Evolutionary conservation across 495 filamentous ascomycete species (phyloP), one percentile per base, ranked within the genome.

Genomic region (Hamigera avellanea): DNA sequence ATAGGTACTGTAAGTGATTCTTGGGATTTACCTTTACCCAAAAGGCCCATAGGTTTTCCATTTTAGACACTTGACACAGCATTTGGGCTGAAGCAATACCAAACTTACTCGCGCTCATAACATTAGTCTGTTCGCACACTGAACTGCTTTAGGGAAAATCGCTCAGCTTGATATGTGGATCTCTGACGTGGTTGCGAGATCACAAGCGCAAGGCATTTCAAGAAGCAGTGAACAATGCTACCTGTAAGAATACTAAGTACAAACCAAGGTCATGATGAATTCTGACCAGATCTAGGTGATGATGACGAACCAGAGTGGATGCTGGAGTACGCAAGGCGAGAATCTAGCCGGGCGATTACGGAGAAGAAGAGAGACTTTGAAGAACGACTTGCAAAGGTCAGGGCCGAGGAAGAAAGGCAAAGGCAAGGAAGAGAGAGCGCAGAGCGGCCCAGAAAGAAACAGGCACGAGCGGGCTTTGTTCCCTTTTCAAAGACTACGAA

Each of bases 131-230:
- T 23, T 23, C 21, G 9, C 9, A 23, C 21, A 5, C 21, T 23
- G 21, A 23, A 23, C 21, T 31, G 12, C n/a, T 19, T 8, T 39
- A 89, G 79, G 88, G 91, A n/a, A 98, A 98, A 75, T 95, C 93
- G 2, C 56, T 98, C 13, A 96, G 91, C 50, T 64, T 98, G 14
- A 94, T 98, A 44, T 98, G 91, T 61, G 80, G 78, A 35, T 76
- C 91, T 23, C 60, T 98, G 44, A 95, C 91, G 1, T 98, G 91
- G 93, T 67, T 96, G 7, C 81, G 91, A 31, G 76, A 86, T 44
- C 75, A 86, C 57, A 89, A 94, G 57, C 72, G 75, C 23, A 69
- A 69, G 39, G 59, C 43, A 0, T 78, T 87, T 40, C 74, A 84
- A 33, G 66, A 76, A 35, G 42, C 57, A 3, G 38, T 67, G 9